Conservation (phyloP, 73 alveolate species). For the Paramecium octaurelia region DNA sequence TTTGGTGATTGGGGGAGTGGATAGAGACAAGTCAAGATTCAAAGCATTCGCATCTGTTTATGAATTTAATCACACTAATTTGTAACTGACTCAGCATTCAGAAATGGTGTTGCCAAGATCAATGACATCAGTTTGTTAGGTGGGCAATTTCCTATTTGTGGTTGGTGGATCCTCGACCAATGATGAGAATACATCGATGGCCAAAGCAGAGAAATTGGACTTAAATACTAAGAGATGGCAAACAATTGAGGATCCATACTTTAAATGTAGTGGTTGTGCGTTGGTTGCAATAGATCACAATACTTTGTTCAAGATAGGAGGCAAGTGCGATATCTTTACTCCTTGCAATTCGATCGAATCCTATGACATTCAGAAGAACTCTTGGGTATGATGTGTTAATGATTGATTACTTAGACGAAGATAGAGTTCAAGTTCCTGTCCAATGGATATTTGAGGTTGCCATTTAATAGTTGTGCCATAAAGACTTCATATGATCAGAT, state of each 20-base stretch:
- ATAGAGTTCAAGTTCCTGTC: slow-evolving; percentile 7
- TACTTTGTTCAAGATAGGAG: slow-evolving; percentile 10
- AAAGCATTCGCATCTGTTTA: neutral
- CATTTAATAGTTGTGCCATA: neutral
- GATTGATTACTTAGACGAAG: neutral
- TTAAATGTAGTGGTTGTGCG: slow-evolving; percentile 19
- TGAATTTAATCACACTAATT: neutral
- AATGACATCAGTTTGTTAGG: neutral
- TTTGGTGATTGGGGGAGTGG: slow-evolving; percentile 19
- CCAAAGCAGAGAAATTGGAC: slow-evolving; percentile 21
- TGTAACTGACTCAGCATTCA: neutral
- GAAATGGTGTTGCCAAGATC: slow-evolving; percentile 41
- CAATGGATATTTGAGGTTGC: slow-evolving; percentile 23
- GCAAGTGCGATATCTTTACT: slow-evolving; percentile 31
- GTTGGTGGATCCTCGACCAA: slow-evolving; percentile 36
- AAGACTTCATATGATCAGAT: neutral
- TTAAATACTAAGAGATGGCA: neutral
- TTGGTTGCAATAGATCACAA: neutral
- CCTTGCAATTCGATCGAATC: slow-evolving; percentile 27
- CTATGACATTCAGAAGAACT: neutral
- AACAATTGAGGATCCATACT: slow-evolving; percentile 2
- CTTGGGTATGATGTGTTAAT: neutral
- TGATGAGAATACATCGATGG: slow-evolving; percentile 33
- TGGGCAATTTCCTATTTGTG: neutral
- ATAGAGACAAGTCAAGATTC: slow-evolving; percentile 36